Base-by-base conservation (phyloP, 2,329 filamentous ascomycete genomes). In the Phialophora macrospora region DNA sequence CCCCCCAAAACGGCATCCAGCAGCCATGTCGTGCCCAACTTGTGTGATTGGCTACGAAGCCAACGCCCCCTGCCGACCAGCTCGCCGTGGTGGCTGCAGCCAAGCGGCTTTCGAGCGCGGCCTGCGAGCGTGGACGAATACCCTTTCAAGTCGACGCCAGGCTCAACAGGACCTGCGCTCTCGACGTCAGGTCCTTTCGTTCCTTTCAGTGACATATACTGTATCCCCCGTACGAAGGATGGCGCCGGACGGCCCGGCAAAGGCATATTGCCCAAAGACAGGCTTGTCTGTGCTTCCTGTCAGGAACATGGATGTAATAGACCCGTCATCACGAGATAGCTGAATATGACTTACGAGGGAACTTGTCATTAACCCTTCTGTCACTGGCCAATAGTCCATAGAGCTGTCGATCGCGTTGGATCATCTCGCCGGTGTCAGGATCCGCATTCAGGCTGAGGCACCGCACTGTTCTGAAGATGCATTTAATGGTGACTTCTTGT, bases 241-340 rank as follows among this genome's bases (percentile, higher is more conserved):
- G 32, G 69, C 69, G 54, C 69, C 69, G 2, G 69, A 69, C n/a
- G 69, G 69, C 2, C 69, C 69, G 5, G 68, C 69, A 38, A 71
- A 71, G 28, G 65, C 69, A 52, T 71, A 71, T 52, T 71, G 69
- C n/a, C 69, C 69, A 46, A 71, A 71, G 14, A 71, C 69, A 22
- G 69, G 69, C 48, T 71, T 71, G 44, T 71, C 66, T 69, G 48
- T 52, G 28, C 9, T 24, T 34, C n/a, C n/a, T 14, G 61, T 63
- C 57, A 63, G 38, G 4, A 52, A 4, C 20, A 24, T 20, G 41
- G 44, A 24, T 17, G 7, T 32, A 57, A 20, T 22, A n/a, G 20
- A 44, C 7, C 24, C 1, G 6, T 12, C 22, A n/a, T 12, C 11
- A 55, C 17, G 12, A 57, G 28, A 28, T 34, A 38, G 22, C 52